A percentile compares a stretch with the other conserved stretches of the same genome.
phyloP scores from a whole-genome alignment of 2,329 filamentous ascomycete genomes.

The Sclerotinia glacialis region DNA sequence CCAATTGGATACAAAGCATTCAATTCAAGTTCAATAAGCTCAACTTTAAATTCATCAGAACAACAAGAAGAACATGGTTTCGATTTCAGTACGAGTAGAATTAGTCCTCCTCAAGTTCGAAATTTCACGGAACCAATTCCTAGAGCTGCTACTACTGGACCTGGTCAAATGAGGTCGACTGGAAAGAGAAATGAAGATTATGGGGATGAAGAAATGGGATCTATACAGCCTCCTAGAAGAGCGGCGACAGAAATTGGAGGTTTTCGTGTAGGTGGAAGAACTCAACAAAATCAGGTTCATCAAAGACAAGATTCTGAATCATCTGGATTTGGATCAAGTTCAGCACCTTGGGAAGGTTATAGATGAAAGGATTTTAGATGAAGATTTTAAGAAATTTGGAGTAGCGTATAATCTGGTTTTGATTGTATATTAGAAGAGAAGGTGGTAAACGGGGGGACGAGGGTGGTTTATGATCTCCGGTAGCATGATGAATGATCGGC shows the following conservation, averaged over 20 bases:
- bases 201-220: slow-evolving; percentile 11
- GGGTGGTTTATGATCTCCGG: not conserved
- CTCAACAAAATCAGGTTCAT: not conserved
- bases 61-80: not conserved
- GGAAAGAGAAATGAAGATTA: slow-evolving; percentile 1
- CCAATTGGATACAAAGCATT: not conserved
- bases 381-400: not conserved
- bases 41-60: not conserved
- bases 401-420: not conserved
- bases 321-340: not conserved
- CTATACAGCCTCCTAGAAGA: slow-evolving; percentile 4
- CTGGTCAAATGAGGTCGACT: not conserved
- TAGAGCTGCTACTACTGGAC: slow-evolving; percentile 9
- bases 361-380: not conserved
- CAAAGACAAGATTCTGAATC: not conserved
- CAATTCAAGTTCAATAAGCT: not conserved
- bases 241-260: slow-evolving; percentile 10
- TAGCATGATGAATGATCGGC: not conserved
- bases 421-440: not conserved
- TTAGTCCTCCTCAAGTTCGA: not conserved
- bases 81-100: not conserved
- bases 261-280: not conserved
- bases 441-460: no score
- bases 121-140: slow-evolving; percentile 7
- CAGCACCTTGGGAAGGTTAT: slow-evolving; percentile 2